Percentiles rank a stretch among this genome's conserved stretches.
Evolutionary conservation across 257 asterid genomes (phyloP).

Genomic region (Solanum piurae): DNA sequence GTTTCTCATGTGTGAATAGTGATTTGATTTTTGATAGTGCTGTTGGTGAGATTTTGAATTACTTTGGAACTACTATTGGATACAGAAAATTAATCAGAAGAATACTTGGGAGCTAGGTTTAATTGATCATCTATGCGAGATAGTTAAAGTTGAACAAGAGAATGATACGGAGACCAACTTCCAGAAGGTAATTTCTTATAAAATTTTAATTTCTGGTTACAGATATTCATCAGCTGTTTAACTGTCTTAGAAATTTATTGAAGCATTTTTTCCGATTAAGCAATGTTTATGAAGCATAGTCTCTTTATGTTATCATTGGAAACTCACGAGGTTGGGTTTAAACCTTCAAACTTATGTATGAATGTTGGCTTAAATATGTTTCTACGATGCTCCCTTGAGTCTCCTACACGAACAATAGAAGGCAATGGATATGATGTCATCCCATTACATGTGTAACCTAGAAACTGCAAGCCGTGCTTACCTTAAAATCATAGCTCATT

Average conservation of each 20-base stretch:
- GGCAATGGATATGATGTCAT: background rate
- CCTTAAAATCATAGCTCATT: background rate
- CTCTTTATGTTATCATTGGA: background rate
- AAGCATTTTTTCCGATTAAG: background rate
- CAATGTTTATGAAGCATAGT: background rate
- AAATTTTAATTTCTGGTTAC: background rate
- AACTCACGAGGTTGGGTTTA: background rate
- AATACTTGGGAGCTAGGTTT: slow-evolving; percentile 93
- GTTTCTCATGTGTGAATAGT: background rate
- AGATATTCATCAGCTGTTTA: background rate
- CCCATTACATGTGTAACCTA: background rate
- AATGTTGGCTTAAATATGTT: background rate
- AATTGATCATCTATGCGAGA: slow-evolving; percentile 80
- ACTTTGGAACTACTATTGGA: background rate
- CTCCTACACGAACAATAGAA: background rate
- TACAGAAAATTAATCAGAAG: slow-evolving; percentile 89
- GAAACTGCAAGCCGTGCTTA: background rate
- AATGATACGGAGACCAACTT: slow-evolving; percentile 79
- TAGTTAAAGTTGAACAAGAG: slow-evolving; percentile 73
- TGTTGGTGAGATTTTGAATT: background rate
- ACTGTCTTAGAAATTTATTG: background rate
- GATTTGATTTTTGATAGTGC: background rate
- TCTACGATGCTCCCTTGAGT: background rate
- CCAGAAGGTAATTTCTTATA: slow-evolving; percentile 52
- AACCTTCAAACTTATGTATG: background rate